Base-by-base conservation (phyloP, 202 grass and related monocot genomes). In the Musa balbisiana region DNA sequence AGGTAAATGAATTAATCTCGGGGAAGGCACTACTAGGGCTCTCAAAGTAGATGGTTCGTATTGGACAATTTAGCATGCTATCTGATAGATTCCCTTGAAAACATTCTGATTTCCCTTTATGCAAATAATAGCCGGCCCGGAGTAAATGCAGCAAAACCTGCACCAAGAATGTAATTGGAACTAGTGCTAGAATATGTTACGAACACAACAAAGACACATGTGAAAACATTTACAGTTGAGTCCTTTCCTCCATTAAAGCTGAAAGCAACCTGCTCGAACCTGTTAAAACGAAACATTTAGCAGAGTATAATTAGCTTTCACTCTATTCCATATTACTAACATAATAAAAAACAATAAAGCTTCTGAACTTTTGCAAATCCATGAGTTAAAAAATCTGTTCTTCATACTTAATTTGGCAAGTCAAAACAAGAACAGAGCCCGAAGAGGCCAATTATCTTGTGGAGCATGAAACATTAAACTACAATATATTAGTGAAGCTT, bases 211-310 rank as follows among this genome's bases (percentile, higher is more conserved):
- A 75, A 73, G 75, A 52, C 54, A 74, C 58, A 84, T 75, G 26
- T 70, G 53, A 70, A 84, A 80, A 66, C 62, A 74, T 80, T 87
- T 97, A 97, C 95, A 74, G 95, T 98, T 76, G 95, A 98, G 81
- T 98, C 95, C 79, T 98, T 98, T 63, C 95, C 95, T 58, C 95
- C 95, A 79, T 98, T 98, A 92, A 98, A 98, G 87, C 95, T 98
- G 77, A 98, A 98, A 55, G 95, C 89, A 69, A 98, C 82, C 84
- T 98, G 88, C 59, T 88, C 78, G 83, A 98, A 94, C 65, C 94
- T 98, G 81, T 63, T 72, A 49, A 89, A 10, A 43, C 33, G 33
- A 43, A 43, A 43, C 33, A 43, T 43, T 43, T 43, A 43, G 33
- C 33, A 4, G 33, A 85, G 62, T 79, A 65, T 77, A 66, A 53